Percentiles rank a stretch among this genome's conserved stretches.
Evolutionary conservation across 1,284 basidiomycete genomes (phyloP).

Genomic region (Pyrrhoderma noxium): DNA sequence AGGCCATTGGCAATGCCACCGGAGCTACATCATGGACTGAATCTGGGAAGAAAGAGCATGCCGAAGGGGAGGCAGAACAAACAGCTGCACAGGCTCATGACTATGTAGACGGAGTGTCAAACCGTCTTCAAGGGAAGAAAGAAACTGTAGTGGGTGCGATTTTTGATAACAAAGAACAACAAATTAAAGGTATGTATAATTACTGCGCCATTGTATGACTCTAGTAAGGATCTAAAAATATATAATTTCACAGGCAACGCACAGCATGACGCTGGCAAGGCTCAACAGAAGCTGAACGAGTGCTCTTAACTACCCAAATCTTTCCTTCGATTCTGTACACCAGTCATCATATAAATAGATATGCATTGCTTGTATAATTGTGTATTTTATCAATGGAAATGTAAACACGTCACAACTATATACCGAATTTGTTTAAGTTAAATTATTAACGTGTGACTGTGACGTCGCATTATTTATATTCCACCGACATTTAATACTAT

Average conservation of each 20-base stretch:
- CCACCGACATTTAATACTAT: no score
- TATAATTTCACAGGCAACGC: constrained; percentile 37
- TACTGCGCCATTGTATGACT: not conserved
- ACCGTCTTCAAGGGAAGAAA: constrained; percentile 58
- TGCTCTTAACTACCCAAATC: not conserved
- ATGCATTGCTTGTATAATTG: no score
- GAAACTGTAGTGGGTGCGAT: constrained; percentile 60
- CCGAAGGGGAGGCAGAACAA: constrained; percentile 54
- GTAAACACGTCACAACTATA: no score
- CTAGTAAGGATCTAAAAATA: no score
- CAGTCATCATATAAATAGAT: no score
- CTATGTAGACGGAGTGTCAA: constrained; percentile 49
- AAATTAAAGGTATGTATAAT: constrained; percentile 37
- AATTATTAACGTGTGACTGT: no score
- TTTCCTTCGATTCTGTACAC: no score
- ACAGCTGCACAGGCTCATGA: constrained; percentile 48
- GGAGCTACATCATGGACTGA: constrained; percentile 41
- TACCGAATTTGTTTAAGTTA: no score
- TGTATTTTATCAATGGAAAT: no score
- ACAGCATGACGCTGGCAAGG: constrained; percentile 52
- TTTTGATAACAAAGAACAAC: constrained; percentile 57
- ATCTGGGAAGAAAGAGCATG: constrained; percentile 60
- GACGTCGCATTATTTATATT: no score
- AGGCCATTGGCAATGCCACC: constrained; percentile 46
- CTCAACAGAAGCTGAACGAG: constrained; percentile 48